phyloP scores from a whole-genome alignment of 768 basidiomycete genomes.

The Gloeophyllum trabeum region DNA sequence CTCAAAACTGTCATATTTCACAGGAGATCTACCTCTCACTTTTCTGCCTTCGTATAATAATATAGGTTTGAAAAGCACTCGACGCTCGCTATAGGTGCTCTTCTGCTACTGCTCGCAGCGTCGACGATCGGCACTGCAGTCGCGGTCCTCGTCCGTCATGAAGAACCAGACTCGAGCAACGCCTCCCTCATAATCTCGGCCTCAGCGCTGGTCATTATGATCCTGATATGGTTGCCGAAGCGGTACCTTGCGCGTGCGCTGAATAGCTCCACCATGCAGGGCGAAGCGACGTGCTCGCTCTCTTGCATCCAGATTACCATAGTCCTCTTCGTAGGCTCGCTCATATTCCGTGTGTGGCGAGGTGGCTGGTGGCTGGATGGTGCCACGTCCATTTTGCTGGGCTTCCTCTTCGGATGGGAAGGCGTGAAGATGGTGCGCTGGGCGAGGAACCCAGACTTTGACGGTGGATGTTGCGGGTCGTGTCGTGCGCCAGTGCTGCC shows the following conservation, averaged over 20 bases:
- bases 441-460: constrained; percentile 22
- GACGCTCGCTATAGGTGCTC: constrained; percentile 22
- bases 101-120: constrained; percentile 25
- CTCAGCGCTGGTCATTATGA: constrained; percentile 24
- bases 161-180: constrained; percentile 23
- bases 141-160: constrained; percentile 20
- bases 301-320: constrained; percentile 31
- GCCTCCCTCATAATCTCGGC: constrained; percentile 32
- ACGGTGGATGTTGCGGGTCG: constrained; percentile 28
- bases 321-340: constrained; percentile 28
- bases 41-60: neutral
- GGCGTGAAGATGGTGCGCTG: constrained; percentile 30
- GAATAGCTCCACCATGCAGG: constrained; percentile 31
- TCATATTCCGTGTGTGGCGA: constrained; percentile 27
- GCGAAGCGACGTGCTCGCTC: constrained; percentile 32
- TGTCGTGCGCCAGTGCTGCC: too few relatives aligned
- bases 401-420: constrained; percentile 32
- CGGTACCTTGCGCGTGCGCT: constrained; percentile 31
- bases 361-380: constrained; percentile 40
- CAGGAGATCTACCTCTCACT: constrained; percentile 3
- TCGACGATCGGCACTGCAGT: constrained; percentile 25
- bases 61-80: constrained; percentile 27
- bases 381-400: constrained; percentile 28
- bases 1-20: constrained; percentile 3
- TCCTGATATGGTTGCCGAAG: constrained; percentile 32